Evolutionary conservation across 305 asterid genomes (phyloP).

Genomic region (Fraxinus velutina): DNA sequence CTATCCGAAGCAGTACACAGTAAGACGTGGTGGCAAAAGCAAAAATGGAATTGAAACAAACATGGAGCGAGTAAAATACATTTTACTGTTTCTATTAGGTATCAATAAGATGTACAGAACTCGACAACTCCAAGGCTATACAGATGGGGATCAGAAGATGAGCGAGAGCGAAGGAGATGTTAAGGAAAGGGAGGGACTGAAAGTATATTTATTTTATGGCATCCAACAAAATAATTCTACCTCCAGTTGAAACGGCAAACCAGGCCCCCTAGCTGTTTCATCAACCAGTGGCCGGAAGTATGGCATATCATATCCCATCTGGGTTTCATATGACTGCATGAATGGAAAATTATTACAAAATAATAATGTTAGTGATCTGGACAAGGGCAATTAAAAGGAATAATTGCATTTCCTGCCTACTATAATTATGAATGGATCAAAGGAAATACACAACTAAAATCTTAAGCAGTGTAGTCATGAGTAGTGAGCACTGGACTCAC

Average conservation of each 20-base stretch:
- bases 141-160: neutral
- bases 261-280: slow-evolving; percentile 60
- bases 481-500: slow-evolving; percentile 43
- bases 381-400: slow-evolving; percentile 11
- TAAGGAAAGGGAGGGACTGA: neutral
- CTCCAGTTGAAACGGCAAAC: slow-evolving; percentile 72
- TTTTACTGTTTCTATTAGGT: neutral
- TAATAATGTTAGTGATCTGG: neutral
- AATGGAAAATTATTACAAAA: slow-evolving; percentile 11
- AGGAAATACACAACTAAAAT: neutral
- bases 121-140: neutral
- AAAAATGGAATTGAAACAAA: neutral
- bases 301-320: slow-evolving; percentile 63
- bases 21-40: neutral
- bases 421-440: neutral
- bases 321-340: slow-evolving; percentile 69
- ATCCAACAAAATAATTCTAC: slow-evolving; percentile 38
- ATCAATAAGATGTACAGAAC: neutral
- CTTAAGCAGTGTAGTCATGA: neutral
- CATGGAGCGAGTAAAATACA: neutral
- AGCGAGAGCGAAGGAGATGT: neutral
- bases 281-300: slow-evolving; percentile 67
- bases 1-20: neutral
- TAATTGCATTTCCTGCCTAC: neutral
- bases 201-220: neutral